Base-by-base conservation (phyloP, 495 filamentous ascomycete genomes). In the Pyronema omphalodes region DNA sequence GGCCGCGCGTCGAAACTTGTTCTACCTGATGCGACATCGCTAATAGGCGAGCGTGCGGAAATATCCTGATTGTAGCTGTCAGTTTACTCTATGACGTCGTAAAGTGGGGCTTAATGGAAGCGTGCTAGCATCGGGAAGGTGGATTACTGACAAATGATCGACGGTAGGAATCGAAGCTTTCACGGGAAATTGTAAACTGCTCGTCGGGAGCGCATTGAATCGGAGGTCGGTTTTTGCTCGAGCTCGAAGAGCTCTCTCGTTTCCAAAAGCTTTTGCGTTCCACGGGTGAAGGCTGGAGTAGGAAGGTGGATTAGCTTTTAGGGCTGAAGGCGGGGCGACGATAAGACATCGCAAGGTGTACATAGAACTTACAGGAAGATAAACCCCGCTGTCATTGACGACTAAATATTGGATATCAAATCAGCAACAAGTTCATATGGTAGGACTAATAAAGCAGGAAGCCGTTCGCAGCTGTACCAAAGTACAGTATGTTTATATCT, bases 141-240 rank as follows among this genome's bases (percentile, higher is more conserved):
- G 47, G 48, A 54, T 18, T 34, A 72, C 83, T 53, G 75, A 93
- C 88, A 71, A 98, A 98, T 55, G 91, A 95, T 57, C 91, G 81
- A 50, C 91, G 77, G 67, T 98, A 98, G 29, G 89, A 94, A 66
- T 98, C 91, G 67, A 96, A 98, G 7, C 88, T 94, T 69, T 98
- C 91, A 59, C 91, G 80, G 34, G 91, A 94, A 69, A 98, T 98
- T 51, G 83, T 86, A 69, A 98, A 98, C 18, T 85, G 88, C 62
- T 96, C 91, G 34, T 65, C 62, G 8, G 41, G 19, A 8, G 52
- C 40, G 9, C 63, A 87, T 85, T 29, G 23, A 29, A 55, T 89
- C 83, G 61, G 80, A 74, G 53, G 75, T 55, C 81, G 83, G 63
- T 81, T 69, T 58, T 69, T 84, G 7, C 83, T 83, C 1, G 80